Base-by-base conservation (phyloP, 2,329 filamentous ascomycete species). In the Alternaria panax region DNA sequence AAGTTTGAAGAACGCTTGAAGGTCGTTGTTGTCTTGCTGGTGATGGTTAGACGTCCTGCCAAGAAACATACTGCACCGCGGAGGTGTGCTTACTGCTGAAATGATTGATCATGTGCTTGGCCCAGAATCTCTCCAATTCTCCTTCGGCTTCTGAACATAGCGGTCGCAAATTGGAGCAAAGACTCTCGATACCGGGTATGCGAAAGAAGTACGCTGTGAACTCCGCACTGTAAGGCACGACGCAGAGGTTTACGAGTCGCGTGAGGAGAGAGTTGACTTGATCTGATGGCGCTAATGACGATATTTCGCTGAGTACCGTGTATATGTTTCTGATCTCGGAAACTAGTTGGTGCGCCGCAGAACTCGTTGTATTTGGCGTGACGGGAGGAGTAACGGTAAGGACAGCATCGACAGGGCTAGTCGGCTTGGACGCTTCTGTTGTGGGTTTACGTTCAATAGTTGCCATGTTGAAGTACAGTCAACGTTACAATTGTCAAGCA, bases 71-170 rank as follows among this genome's bases (percentile, higher is more conserved):
- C 16, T 36, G 9, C 8, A 18, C 24, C 5, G 22, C 16, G 7
- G 20, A 8, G 45, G 22, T 25, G 9, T 11, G 18, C 30, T 7
- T 56, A 68, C 64, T 48, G 45, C 54, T 30, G 3, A 60, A 16
- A 27, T 60, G 41, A 16, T 50, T 12, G 32, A 68, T 25, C 18
- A 84, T 80, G 8, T 69, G 68, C 9, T 70, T 53, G 0, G 80
- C 76, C 82, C 82, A 85, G 60, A 81, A 69, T 2, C 61, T 65
- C 64, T 85, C 83, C 2, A 85, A 71, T 24, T 79, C 73, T 34
- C 75, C 79, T 67, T 85, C 83, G 4, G 81, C 80, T 14, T 68
- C 62, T 4, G 79, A 77, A 62, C 82, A 85, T 16, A 84, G 69
- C 1, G 68, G 45, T 20, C 80, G 78, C 0, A 85, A 69, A 1